Evolutionary conservation across 768 basidiomycete genomes (phyloP).

Genomic region (Austroboletus eburneus): DNA sequence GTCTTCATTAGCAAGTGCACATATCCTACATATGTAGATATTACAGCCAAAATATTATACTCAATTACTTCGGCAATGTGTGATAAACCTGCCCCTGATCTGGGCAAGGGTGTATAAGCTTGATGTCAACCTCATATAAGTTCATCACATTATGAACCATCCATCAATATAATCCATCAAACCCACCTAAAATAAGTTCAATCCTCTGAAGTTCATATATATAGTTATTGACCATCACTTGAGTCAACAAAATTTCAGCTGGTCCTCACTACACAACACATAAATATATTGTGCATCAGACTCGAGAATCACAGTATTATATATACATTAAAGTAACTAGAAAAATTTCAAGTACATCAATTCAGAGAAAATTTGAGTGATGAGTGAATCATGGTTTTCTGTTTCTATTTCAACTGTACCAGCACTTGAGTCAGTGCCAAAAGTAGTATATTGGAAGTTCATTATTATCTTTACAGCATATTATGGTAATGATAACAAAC

Average conservation of each 20-base stretch:
- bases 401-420: neutral
- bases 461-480: neutral
- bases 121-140: too few species aligned
- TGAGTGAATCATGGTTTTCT: neutral
- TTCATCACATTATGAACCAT: too few species aligned
- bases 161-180: too few species aligned
- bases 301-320: neutral
- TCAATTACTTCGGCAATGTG: too few species aligned
- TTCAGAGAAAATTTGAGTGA: neutral
- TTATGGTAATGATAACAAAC: neutral
- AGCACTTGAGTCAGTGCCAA: neutral
- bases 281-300: neutral
- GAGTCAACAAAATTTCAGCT: neutral
- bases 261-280: neutral
- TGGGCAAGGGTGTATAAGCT: too few species aligned
- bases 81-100: too few species aligned
- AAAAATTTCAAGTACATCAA: neutral
- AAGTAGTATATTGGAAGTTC: neutral
- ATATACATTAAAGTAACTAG: neutral
- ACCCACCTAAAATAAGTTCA: too few species aligned
- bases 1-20: too few species aligned
- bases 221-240: neutral
- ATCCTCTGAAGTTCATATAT: too few species aligned
- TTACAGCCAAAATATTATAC: too few species aligned
- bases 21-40: too few species aligned